A percentile compares a stretch with the other conserved stretches of the same genome.
phyloP scores from a whole-genome alignment of 257 asterid species.

The Fraxinus quadrangulata region DNA sequence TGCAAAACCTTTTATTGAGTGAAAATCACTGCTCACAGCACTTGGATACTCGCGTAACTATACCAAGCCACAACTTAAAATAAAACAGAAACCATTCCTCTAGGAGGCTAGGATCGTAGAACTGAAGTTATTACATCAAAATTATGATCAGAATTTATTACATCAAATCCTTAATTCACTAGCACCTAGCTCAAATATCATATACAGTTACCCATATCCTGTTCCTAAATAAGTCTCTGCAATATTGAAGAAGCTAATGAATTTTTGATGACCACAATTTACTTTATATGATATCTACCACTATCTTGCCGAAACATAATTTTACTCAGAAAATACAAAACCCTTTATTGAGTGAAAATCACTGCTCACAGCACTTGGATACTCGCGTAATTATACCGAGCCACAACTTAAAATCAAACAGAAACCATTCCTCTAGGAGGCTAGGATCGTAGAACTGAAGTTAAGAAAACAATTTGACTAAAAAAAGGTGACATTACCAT shows the following conservation, averaged over 20 bases:
- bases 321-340: not conserved
- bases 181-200: not conserved
- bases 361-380: not conserved
- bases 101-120: not conserved
- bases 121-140: not conserved
- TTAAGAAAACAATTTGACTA: too few species aligned
- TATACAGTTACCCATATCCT: not conserved
- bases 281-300: not conserved
- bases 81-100: not conserved
- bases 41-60: not conserved
- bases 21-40: not conserved
- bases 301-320: not conserved
- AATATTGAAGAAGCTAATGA: not conserved
- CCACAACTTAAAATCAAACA: not conserved
- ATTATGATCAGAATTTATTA: not conserved
- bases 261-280: not conserved
- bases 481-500: too few species aligned
- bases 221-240: not conserved
- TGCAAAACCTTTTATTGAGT: not conserved
- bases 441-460: not conserved
- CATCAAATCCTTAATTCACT: not conserved
- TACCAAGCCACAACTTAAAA: not conserved
- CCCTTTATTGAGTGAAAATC: not conserved
- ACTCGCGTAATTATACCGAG: not conserved
- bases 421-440: not conserved